These are phyloP conservation scores for Citrus sinensis DNA, from an alignment of 345 rosid species.

Conservation along the genomic window DVS_A1.0 CM039161.1:16344501-16345000, in stretches of 20 bases:
- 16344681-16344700: too few relatives aligned
- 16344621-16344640: neutral
- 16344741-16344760: conserved; percentile 58
- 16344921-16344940: conserved; percentile 35
- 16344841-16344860: conserved; percentile 63
- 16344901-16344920: too few relatives aligned
- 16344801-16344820: conserved; percentile 53
- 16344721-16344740: conserved; percentile 61
- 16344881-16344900: neutral
- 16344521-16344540: conserved; percentile 56
- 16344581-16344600: neutral
- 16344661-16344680: too few relatives aligned
- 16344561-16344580: neutral
- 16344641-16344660: too few relatives aligned
- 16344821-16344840: conserved; percentile 44
- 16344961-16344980: conserved; percentile 62
- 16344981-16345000: conserved; percentile 49
- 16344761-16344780: conserved; percentile 39
- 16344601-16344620: neutral
- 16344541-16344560: neutral
- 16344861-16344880: conserved; percentile 49
- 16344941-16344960: conserved; percentile 57
- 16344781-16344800: conserved; percentile 53
- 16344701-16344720: too few relatives aligned
- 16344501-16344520: conserved; percentile 90